Evolutionary conservation across 805 yeast genomes (phyloP), one percentile per base, ranked within the genome.

Genomic region (Wickerhamiella australiensis): DNA sequence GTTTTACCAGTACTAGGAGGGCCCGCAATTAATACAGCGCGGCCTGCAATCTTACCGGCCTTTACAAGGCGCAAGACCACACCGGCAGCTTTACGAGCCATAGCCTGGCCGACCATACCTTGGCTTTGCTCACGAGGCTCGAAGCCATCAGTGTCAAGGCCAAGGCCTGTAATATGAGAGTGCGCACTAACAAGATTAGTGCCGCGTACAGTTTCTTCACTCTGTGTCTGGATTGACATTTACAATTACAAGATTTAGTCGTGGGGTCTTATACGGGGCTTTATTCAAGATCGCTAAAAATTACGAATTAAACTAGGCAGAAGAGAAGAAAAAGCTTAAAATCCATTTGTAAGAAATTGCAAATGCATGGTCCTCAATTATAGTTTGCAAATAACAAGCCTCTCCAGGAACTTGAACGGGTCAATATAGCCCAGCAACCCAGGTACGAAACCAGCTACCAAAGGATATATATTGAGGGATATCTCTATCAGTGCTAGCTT

Each of bases 1-100:
- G 99, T 92, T 66, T 92, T 92, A 67, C 99, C 99, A 0, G 98
- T 92, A 12, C 95, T 85, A 25, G 98, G 98, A 9, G 97, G 97
- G 37, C 99, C 99, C 0, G 98, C 97, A 53, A 92, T 74, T 54
- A 92, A 69, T 18, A 88, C 92, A 1, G 97, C 96, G 57, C 96
- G 78, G 23, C 99, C 99, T 20, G 97, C 96, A 67, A 92, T 90
- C 56, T 85, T 79, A 47, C 96, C 95, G 29, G 84, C 87, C 63
- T 85, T 87, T 53, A 92, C 86, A 86, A 92, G 82, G 68, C 85
- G 88, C 58, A 90, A 75, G 48, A 92, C 81, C 38, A 92, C 81
- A 51, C 96, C 99, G 17, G 96, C 95, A 4, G 99, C 97, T 62
- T 80, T 81, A 67, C 99, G 79, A 2, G 98, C 98, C 63, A 85